Evolutionary conservation across 2,329 filamentous ascomycete genomes (phyloP), one percentile per base, ranked within the genome.

Genomic region (Aureobasidium sp.): DNA sequence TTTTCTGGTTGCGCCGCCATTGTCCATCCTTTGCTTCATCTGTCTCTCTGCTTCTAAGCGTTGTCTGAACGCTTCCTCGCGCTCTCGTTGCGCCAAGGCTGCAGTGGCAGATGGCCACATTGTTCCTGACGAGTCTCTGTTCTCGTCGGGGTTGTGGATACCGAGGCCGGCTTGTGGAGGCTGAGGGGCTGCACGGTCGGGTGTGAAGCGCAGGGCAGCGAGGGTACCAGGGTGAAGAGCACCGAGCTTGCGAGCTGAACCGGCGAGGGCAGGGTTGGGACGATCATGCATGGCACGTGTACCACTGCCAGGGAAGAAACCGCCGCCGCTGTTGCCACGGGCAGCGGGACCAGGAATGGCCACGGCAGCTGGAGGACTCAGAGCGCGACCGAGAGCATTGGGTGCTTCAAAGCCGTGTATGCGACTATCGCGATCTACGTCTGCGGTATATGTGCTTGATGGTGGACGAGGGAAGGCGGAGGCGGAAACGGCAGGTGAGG

Each of bases 311-410:
- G 72, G 72, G 65, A 73, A 74, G 70, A 73, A 73, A 47, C 82
- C 79, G 69, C 87, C 81, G 53, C 86, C 80, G 45, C 78, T 78
- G 33, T 50, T 60, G 17, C 60, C 60, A 56, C 58, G 64, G 17
- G 54, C 69, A 66, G 45, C 72, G 67, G 37, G 70, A 69, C 63
- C 63, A 29, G 62, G 62, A 31, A 61, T 63, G 17, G 50, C 54
- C 11, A 61, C 61, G 5, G 57, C 57, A 37, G 60, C 60, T 37
- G 57, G 49, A 6, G 63, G 62, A 39, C 57, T 62, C 7, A 62
- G 44, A 17, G 63, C 63, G 27, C 61, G 61, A 24, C 61, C 61
- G 2, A 61, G 56, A 14, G 50, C 52, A 4, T 50, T 17, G 37
- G 58, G 50, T 0, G 44, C 42, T n/a, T 54, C 62, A 17, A 60